Base-by-base conservation (phyloP, 1,139 yeast species). In the Candida sanyaensis region DNA sequence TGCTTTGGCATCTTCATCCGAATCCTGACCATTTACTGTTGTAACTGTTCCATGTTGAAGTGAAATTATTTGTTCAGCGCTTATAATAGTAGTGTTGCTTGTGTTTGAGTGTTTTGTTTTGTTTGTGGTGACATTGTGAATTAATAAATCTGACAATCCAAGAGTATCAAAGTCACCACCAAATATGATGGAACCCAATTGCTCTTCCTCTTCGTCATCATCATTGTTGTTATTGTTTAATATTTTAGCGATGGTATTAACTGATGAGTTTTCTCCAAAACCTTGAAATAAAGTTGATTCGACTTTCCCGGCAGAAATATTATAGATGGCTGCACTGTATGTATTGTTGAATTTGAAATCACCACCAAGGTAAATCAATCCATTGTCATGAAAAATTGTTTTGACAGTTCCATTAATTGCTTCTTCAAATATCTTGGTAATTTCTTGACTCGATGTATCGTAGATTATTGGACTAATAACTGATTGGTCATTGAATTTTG, bases 321-420 rank as follows among this genome's bases (percentile, higher is more conserved):
- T 77, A 74, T 89, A 92, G 8, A 83, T 67, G 9, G 89, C 85
- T 0, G 81, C 87, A 44, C 93, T 88, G 51, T 77, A 67, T 0
- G 87, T 75, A 37, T 73, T 66, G 50, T 80, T 72, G 59, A 66
- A 85, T 12, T 75, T 65, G 57, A 93, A 82, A 51, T 81, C 74
- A 27, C 99, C 99, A 9, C 98, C 99, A 45, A 89, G 77, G 60
- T 88, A 91, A 0, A 91, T 75, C 26, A 79, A 55, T 13, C 77
- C 69, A 30, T 69, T 65, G 50, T 77, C 80, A 2, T 70, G 58
- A 58, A 72, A 77, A 1, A 84, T 71, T 0, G 88, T 69, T 23
- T 66, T 68, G 5, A 87, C 81, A 0, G 72, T 58, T 1, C 96
- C 95, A 36, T 68, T 56, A 55, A 53, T 50, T 56, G 57, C 54